A percentile compares a stretch with the other conserved stretches of the same genome.
phyloP scores from a whole-genome alignment of 331 rosid species.

The Pyracantha coccinea region DNA sequence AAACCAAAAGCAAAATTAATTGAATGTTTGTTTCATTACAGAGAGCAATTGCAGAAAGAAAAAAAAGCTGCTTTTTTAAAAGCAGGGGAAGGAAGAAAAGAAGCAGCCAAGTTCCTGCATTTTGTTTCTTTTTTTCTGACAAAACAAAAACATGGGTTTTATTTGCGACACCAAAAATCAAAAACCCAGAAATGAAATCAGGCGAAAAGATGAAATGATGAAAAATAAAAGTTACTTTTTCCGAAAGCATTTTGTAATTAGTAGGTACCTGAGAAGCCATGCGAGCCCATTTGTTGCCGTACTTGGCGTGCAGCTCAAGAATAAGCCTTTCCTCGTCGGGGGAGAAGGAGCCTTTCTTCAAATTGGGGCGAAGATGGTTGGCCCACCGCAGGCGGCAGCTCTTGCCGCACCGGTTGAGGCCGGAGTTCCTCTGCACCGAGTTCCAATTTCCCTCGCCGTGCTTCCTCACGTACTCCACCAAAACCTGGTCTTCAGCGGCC shows the following conservation, averaged over 20 bases:
- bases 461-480: slow-evolving; percentile 67
- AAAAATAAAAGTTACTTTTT: background rate
- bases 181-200: background rate
- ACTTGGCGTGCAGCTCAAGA: slow-evolving; percentile 67
- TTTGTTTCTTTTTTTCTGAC: background rate
- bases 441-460: slow-evolving; percentile 97
- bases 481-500: slow-evolving; percentile 59
- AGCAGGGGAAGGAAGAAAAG: too few relatives aligned
- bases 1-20: background rate
- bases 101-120: too few relatives aligned
- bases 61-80: too few relatives aligned
- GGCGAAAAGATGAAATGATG: background rate
- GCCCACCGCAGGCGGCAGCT: slow-evolving; percentile 97
- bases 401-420: slow-evolving; percentile 78
- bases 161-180: too few relatives aligned
- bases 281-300: slow-evolving; percentile 95
- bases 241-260: too few relatives aligned
- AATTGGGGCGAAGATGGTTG: slow-evolving; percentile 76
- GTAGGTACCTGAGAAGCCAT: slow-evolving; percentile 73
- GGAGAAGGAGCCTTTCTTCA: slow-evolving; percentile 79
- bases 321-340: slow-evolving; percentile 73
- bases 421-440: slow-evolving; percentile 65
- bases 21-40: background rate
- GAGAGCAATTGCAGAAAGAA: too few relatives aligned
- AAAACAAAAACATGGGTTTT: background rate